These are phyloP conservation scores for Sporothrix variecibatus DNA, from an alignment of 2,329 filamentous ascomycete genomes.

Conservation along the genomic window DNA sequence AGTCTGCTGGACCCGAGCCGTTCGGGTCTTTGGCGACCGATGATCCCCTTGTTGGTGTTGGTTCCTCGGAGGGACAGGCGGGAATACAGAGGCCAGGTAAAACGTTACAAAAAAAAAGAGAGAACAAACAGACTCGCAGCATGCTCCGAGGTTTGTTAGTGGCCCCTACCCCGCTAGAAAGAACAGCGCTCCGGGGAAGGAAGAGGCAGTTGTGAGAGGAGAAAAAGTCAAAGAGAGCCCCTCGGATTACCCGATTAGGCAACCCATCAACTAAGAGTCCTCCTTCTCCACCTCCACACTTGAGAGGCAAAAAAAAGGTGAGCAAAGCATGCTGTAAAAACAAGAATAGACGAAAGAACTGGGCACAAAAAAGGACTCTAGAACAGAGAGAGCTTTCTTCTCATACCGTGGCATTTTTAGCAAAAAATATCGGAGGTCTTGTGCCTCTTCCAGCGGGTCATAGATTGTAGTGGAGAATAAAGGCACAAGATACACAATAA, in stretches of 20 bases:
- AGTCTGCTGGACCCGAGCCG: neutral
- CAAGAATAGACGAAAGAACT: neutral
- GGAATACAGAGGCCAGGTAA: neutral
- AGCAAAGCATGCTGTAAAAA: neutral
- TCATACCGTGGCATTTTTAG: neutral
- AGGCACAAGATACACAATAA: neutral
- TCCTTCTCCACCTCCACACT: slow-evolving; percentile 2
- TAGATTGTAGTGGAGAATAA: neutral
- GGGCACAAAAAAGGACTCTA: neutral
- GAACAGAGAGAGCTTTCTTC: neutral
- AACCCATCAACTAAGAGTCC: slow-evolving; percentile 10
- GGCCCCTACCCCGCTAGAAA: neutral
- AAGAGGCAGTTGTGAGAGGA: neutral
- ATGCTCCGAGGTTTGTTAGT: slow-evolving; percentile 2
- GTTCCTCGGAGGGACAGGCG: neutral
- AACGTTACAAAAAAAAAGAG: neutral
- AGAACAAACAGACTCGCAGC: neutral
- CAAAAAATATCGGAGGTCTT: neutral
- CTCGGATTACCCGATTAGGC: slow-evolving; percentile 27
- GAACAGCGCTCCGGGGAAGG: neutral
- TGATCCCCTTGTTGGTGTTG: neutral
- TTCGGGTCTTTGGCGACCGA: slow-evolving; percentile 12
- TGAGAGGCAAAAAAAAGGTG: neutral
- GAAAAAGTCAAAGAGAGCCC: neutral
- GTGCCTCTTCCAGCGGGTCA: neutral